Base-by-base conservation (phyloP, 306 rosid species). In the Trifolium repens region DNA sequence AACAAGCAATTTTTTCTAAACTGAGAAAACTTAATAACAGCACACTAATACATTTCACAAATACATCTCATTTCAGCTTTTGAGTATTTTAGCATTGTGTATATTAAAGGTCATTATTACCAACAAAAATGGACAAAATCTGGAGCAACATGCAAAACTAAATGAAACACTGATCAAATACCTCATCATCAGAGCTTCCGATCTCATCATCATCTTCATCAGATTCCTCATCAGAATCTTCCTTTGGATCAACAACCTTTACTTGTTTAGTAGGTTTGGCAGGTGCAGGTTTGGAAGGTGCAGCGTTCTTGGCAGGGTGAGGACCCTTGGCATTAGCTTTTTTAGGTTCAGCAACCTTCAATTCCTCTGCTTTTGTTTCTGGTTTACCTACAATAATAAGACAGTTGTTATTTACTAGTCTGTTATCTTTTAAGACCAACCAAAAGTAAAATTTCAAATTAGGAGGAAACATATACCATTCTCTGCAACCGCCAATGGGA, bases 231-330 rank as follows among this genome's bases (percentile, higher is more conserved):
- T 84, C 89, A 19, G 90, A 84, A 0, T 76, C 92, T 0, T 83
- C 88, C 78, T 66, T 85, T 4, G 91, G 93, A 3, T 83, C 94
- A 43, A 80, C 75, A 69, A 87, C 78, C 58, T 89, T 94, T 8
- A 77, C 96, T 10, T 87, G 79, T 71, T 90, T 91, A 26, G 72
- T 81, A 16, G 87, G 13, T 10, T 84, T 89, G n/a, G 78, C 79
- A 78, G 43, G 22, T 14, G 84, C 78, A 7, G 8, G 2, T 2
- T 37, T 37, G 9, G 74, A 82, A 16, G 87, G 13, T 10, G 85
- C 44, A 71, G 75, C 80, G 16, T 57, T 71, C 71, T 84, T 89
- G n/a, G 78, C 80, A 78, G 44, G 16, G 9, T 82, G 40, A 67
- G 72, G 80, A 44, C 52, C 66, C 71, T 84, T 89, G 24, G 78